These are phyloP conservation scores for Fragilaria crotonensis DNA, from an alignment of 108 stramenopile species.

Conservation along the genomic window DNA sequence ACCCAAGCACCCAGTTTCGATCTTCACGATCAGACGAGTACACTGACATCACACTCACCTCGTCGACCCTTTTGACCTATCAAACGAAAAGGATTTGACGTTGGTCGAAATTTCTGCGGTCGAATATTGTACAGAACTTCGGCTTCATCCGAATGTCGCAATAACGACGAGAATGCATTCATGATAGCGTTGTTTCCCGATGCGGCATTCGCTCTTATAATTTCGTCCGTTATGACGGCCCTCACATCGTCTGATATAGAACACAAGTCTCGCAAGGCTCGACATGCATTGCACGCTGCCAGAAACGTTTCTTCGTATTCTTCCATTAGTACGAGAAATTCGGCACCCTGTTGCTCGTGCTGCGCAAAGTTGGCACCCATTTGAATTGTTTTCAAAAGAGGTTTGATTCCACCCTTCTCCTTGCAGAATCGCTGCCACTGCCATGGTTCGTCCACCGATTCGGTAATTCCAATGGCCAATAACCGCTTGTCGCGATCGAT, in stretches of 20 bases:
- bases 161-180: constrained; percentile 45
- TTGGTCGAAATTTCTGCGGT: not conserved
- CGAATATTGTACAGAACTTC: constrained; percentile 15
- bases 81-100: not conserved
- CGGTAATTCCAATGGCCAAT: constrained; percentile 54
- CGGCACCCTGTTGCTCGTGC: constrained; percentile 17
- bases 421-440: constrained; percentile 61
- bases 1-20: not conserved
- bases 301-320: constrained; percentile 47
- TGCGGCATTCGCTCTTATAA: constrained; percentile 53
- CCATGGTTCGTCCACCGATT: constrained; percentile 44
- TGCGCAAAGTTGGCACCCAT: constrained; percentile 40
- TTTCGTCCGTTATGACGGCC: constrained; percentile 69
- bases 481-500: constrained; percentile 63
- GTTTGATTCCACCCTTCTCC: constrained; percentile 57
- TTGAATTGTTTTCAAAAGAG: constrained; percentile 68
- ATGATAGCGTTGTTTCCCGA: constrained; percentile 19
- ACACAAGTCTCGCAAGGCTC: constrained; percentile 70
- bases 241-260: constrained; percentile 56
- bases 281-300: constrained; percentile 67
- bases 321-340: constrained; percentile 23
- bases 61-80: constrained; percentile 18
- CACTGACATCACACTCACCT: constrained; percentile 11
- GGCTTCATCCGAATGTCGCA: constrained; percentile 51
- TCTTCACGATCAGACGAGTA: too few relatives aligned